Evolutionary conservation across 768 basidiomycete genomes (phyloP), one percentile per base, ranked within the genome.

Genomic region (Hericium alpestre): DNA sequence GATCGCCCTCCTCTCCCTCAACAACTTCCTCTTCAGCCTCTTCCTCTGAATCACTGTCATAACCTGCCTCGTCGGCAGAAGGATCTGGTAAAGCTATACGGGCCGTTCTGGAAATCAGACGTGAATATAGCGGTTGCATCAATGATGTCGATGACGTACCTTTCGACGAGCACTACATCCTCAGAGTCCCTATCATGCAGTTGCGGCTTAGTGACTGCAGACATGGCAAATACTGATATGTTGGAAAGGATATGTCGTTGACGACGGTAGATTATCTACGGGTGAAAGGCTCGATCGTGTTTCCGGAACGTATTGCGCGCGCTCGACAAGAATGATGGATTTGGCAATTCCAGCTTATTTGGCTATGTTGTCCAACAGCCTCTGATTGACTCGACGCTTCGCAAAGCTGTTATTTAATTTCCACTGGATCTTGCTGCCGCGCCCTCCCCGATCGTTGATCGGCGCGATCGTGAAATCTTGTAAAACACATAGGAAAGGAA

Each of bases 21-120:
- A 63, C 65, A 15, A 54, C 63, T 11, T 65, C 67, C 18, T 67
- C 83, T 18, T 69, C 84, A 2, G 78, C 82, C 51, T 83, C 81
- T 23, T 82, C 75, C 43, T 46, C 43, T 2, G n/a, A 18, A 8
- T 46, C 43, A 18, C 7, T 46, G 9, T 46, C 16, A n/a, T 9
- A n/a, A n/a, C 15, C 43, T n/a, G 43, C 43, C 43, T 46, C 43
- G 4, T 46, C 15, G 15, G 43, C 72, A 22, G 53, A 57, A 25
- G 57, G 49, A 27, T 46, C 48, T 15, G 62, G 60, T 25, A 57
- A 23, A 9, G 55, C 60, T 13, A 63, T 18, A 20, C 62, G 62
- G 37, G 62, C 62, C 10, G 57, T 56, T 56, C 62, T 63, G 20
- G 52, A 20, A n/a, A 46, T 46, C 12, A 51, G 50, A 37, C 25